Evolutionary conservation across 306 rosid genomes (phyloP).

Genomic region (Cicer pinnatifidum): DNA sequence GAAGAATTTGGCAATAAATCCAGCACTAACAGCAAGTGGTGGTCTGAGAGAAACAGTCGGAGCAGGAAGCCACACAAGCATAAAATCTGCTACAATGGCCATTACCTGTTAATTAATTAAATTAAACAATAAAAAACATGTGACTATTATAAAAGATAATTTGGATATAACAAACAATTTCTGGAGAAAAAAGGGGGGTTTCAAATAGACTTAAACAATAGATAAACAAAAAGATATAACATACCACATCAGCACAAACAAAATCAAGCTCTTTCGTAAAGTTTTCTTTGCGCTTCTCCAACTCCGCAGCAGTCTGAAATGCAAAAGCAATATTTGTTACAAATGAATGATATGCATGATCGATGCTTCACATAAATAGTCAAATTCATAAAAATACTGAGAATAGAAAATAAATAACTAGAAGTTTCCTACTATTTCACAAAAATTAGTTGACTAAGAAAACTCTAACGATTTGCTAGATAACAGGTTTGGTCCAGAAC

Average conservation of each 20-base stretch:
- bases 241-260: slow-evolving; percentile 96
- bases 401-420: slow-evolving; percentile 31
- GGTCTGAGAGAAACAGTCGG: slow-evolving; percentile 88
- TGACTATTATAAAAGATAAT: slow-evolving; percentile 4
- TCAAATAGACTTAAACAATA: slow-evolving; percentile 11
- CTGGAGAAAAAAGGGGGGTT: not conserved
- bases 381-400: not conserved
- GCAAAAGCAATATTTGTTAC: not conserved
- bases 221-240: slow-evolving; percentile 37
- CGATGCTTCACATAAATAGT: slow-evolving; percentile 11
- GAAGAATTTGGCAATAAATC: slow-evolving; percentile 76
- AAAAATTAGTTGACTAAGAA: slow-evolving; percentile 3
- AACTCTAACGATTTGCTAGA: slow-evolving; percentile 11
- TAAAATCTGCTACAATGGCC: slow-evolving; percentile 97
- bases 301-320: slow-evolving; percentile 94
- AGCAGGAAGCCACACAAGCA: slow-evolving; percentile 97
- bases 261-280: slow-evolving; percentile 89
- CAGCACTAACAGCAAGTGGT: slow-evolving; percentile 75
- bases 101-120: slow-evolving; percentile 59
- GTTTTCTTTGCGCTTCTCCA: slow-evolving; percentile 83
- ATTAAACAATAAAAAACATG: not conserved
- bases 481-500: not conserved
- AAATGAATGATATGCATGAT: not conserved
- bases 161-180: slow-evolving; percentile 5
- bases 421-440: slow-evolving; percentile 21